Evolutionary conservation across 2,329 filamentous ascomycete genomes (phyloP).

Genomic region (Penicillium polonicum): DNA sequence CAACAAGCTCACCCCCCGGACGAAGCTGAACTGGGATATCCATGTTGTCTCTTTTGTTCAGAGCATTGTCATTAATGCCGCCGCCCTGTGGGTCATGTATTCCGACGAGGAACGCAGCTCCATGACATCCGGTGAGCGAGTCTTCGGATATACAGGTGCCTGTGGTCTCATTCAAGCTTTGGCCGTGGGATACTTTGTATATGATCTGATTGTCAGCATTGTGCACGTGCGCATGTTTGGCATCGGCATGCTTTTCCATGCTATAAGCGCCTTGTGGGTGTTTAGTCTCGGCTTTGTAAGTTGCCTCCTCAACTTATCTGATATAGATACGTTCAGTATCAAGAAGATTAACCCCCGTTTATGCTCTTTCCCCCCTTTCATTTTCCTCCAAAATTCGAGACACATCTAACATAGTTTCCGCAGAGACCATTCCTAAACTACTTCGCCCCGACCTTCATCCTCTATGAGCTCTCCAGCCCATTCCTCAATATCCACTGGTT

Average conservation of each 20-base stretch:
- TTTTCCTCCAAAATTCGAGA: neutral
- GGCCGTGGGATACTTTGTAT: constrained; percentile 64
- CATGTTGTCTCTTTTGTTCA: constrained; percentile 64
- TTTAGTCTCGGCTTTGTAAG: constrained; percentile 65
- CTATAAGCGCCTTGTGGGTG: constrained; percentile 59
- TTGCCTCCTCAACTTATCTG: constrained; percentile 22
- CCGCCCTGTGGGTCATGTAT: constrained; percentile 60
- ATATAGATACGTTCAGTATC: neutral
- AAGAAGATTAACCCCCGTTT: neutral
- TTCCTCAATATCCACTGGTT: constrained; percentile 71
- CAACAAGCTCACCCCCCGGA: constrained; percentile 53
- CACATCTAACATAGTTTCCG: constrained; percentile 4
- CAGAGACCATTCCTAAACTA: constrained; percentile 66
- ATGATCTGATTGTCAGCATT: constrained; percentile 60
- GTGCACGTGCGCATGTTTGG: constrained; percentile 59
- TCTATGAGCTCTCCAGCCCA: constrained; percentile 66
- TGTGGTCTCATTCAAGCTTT: constrained; percentile 60
- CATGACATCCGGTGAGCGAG: constrained; percentile 54
- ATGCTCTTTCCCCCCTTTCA: neutral
- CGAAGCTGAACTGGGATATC: constrained; percentile 65
- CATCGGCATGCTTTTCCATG: constrained; percentile 61
- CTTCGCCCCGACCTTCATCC: constrained; percentile 64
- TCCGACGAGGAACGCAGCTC: constrained; percentile 55
- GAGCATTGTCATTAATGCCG: constrained; percentile 54
- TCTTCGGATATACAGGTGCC: constrained; percentile 62